Percentiles rank a stretch among this genome's conserved stretches.
Conservation (phyloP, 164 flowering plant genomes). For the Macadamia tetraphylla region DNA sequence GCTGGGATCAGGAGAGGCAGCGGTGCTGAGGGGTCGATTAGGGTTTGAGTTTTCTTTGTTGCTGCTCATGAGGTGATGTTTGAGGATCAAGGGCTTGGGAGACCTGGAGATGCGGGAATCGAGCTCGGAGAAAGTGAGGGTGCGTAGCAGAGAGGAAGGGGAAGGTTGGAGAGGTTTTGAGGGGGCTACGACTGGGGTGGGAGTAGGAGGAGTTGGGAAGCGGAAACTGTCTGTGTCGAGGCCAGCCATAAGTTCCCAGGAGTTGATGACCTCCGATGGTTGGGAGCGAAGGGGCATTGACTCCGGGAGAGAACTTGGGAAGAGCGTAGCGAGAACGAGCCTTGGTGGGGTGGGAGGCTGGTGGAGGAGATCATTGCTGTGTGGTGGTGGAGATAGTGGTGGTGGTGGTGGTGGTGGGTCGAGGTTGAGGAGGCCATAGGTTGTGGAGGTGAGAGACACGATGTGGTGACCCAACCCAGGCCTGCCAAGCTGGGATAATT, state of each 20-base stretch:
- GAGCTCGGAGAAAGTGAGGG: slow-evolving; percentile 21
- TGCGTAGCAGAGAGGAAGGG: slow-evolving; percentile 13
- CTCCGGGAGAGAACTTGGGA: slow-evolving; percentile 26
- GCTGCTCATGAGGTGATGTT: too few species aligned
- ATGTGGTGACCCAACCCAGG: too few species aligned
- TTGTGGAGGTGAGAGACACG: slow-evolving; percentile 92
- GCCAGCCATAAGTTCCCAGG: slow-evolving; percentile 97
- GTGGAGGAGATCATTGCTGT: not conserved
- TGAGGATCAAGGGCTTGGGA: too few species aligned
- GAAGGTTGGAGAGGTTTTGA: too few species aligned
- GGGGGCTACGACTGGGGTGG: slow-evolving; percentile 1
- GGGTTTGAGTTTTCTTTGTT: slow-evolving; percentile 29
- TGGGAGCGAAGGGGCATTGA: slow-evolving; percentile 28
- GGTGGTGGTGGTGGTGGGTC: not conserved
- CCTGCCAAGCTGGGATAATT: too few species aligned
- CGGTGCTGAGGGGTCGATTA: slow-evolving; percentile 26
- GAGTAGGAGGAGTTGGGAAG: slow-evolving; percentile 28
- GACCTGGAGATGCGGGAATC: slow-evolving; percentile 10
- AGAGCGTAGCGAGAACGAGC: slow-evolving; percentile 26
- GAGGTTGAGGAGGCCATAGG: slow-evolving; percentile 70
- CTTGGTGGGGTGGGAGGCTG: slow-evolving; percentile 33
- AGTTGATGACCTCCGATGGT: slow-evolving; percentile 74
- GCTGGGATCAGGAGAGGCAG: too few species aligned
- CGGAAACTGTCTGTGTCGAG: slow-evolving; percentile 69
- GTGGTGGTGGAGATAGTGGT: not conserved